A percentile compares a stretch with the other conserved stretches of the same genome.
Evolutionary conservation across 139 green algal species (phyloP).

Genomic region (Tetradesmus obliquus): DNA sequence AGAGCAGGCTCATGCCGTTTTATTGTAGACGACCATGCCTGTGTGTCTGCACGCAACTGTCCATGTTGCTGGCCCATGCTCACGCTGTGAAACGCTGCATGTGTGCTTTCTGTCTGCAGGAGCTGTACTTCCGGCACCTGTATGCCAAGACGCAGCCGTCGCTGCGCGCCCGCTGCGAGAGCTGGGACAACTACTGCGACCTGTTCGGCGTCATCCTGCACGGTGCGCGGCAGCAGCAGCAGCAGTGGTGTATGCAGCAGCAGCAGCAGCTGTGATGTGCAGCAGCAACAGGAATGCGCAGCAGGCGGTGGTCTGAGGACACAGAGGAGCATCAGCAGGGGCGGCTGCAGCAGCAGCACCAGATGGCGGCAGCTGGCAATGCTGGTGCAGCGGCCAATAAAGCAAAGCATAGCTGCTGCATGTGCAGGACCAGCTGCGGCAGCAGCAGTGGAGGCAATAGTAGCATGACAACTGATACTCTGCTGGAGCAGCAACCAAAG

Average conservation of each 20-base stretch:
- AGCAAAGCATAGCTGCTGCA: not conserved
- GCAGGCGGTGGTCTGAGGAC: not conserved
- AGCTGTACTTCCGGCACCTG: slow-evolving; percentile 98
- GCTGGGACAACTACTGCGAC: slow-evolving; percentile 93
- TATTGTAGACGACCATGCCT: too few species aligned
- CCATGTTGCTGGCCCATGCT: too few species aligned
- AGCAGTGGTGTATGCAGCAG: slow-evolving; percentile 4
- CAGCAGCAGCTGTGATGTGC: not conserved
- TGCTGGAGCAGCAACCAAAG: not conserved
- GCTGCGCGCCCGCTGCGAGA: slow-evolving; percentile 77
- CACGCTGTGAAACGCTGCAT: too few species aligned
- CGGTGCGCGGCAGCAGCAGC: slow-evolving; percentile 28
- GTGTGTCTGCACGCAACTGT: too few species aligned
- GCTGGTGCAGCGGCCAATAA: not conserved
- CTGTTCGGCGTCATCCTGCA: slow-evolving; percentile 93
- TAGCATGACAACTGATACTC: not conserved
- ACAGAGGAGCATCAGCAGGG: too few species aligned
- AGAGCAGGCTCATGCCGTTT: too few species aligned
- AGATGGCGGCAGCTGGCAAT: not conserved
- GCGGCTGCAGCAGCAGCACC: not conserved
- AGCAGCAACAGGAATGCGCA: not conserved
- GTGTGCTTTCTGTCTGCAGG: slow-evolving; percentile 58
- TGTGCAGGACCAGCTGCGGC: not conserved
- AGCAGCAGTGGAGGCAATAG: not conserved
- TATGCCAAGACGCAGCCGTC: slow-evolving; percentile 85